Evolutionary conservation across 768 basidiomycete species (phyloP).

Genomic region (Sporobolomyces pararoseus): DNA sequence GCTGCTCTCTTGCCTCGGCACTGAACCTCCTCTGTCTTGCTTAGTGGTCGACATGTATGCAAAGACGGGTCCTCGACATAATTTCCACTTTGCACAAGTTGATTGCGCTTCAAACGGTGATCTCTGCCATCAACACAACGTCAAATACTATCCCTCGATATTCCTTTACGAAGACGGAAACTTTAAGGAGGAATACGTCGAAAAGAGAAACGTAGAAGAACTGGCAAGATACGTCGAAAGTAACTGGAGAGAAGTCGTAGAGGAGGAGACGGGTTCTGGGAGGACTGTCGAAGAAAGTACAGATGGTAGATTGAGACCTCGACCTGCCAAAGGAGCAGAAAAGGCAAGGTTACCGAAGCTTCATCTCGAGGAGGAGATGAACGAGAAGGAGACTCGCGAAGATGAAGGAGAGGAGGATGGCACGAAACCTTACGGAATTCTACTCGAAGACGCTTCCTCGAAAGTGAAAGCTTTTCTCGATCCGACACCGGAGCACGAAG

Average conservation of each 20-base stretch:
- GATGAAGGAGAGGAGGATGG: neutral
- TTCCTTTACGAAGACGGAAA: slow-evolving; percentile 40
- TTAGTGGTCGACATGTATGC: slow-evolving; percentile 33
- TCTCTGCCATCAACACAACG: slow-evolving; percentile 39
- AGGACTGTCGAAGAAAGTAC: neutral
- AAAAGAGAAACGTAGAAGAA: slow-evolving; percentile 24
- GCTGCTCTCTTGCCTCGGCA: neutral
- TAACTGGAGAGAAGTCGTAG: slow-evolving; percentile 18
- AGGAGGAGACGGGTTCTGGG: neutral
- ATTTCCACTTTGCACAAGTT: slow-evolving; percentile 45
- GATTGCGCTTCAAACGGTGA: slow-evolving; percentile 45
- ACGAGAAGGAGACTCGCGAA: neutral
- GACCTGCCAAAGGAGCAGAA: slow-evolving; percentile 7
- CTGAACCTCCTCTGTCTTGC: neutral
- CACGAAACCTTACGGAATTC: neutral
- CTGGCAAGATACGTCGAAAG: slow-evolving; percentile 36
- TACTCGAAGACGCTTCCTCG: slow-evolving; percentile 11
- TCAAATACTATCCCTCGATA: slow-evolving; percentile 45
- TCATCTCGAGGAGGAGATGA: slow-evolving; percentile 7
- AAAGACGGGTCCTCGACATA: slow-evolving; percentile 10
- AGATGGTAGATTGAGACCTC: neutral
- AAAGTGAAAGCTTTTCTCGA: slow-evolving; percentile 1
- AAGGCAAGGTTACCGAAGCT: slow-evolving; percentile 29
- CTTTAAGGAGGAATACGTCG: slow-evolving; percentile 29
- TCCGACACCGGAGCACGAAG: neutral